Evolutionary conservation across 352 stramenopile genomes (phyloP).

Genomic region (Elongisporangium anandrum): DNA sequence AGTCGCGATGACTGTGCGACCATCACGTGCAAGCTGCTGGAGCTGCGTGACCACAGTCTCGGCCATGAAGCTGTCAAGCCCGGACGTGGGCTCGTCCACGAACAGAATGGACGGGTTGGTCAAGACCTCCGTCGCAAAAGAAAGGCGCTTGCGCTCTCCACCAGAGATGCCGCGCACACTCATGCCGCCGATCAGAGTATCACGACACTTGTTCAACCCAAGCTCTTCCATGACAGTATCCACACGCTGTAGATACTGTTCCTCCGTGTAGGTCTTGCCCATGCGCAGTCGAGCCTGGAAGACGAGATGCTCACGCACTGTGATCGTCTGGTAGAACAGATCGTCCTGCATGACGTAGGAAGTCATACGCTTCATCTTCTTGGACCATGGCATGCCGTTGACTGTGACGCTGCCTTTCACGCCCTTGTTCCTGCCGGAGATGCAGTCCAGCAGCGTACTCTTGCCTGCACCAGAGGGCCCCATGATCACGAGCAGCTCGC

Average conservation of each 20-base stretch:
- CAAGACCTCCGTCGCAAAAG: constrained; percentile 71
- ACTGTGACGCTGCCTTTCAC: constrained; percentile 24
- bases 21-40: too few species aligned
- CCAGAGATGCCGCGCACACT: constrained; percentile 49
- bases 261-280: constrained; percentile 20
- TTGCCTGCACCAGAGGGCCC: constrained; percentile 52
- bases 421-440: constrained; percentile 29
- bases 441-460: constrained; percentile 49
- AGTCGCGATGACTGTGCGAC: too few species aligned
- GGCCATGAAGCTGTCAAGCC: constrained; percentile 40
- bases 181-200: constrained; percentile 39
- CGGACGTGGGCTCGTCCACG: constrained; percentile 69
- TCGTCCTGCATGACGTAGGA: constrained; percentile 91
- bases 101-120: constrained; percentile 65
- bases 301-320: constrained; percentile 62
- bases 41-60: too few species aligned
- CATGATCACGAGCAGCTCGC: too few species aligned
- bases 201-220: constrained; percentile 29
- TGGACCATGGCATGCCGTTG: constrained; percentile 35
- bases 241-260: constrained; percentile 23
- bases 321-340: constrained; percentile 86
- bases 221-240: constrained; percentile 42
- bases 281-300: constrained; percentile 80
- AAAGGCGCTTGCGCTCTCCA: constrained; percentile 71
- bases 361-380: constrained; percentile 24